These are phyloP conservation scores for Plantago lanceolata DNA, from an alignment of 305 asterid species.

Conservation along the genomic window DNA sequence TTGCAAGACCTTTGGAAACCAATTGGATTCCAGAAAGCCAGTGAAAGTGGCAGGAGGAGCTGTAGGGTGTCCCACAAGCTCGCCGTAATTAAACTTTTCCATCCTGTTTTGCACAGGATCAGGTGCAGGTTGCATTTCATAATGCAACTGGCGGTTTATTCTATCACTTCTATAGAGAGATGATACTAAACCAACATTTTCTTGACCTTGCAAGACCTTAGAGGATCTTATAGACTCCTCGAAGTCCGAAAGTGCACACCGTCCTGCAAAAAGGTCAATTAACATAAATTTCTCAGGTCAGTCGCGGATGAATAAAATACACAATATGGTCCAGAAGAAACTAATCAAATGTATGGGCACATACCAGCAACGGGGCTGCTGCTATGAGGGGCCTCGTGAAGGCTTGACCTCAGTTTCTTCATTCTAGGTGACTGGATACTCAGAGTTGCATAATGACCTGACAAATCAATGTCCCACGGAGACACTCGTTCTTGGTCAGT, in stretches of 20 bases:
- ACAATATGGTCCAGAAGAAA: not conserved
- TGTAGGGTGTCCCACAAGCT: constrained; percentile 46
- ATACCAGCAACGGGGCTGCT: constrained; percentile 55
- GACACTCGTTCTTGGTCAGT: constrained; percentile 88
- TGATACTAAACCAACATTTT: constrained; percentile 66
- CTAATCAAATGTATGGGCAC: constrained; percentile 20
- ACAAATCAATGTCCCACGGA: constrained; percentile 94
- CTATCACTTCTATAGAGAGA: constrained; percentile 62
- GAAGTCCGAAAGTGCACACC: constrained; percentile 74
- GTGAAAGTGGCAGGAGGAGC: constrained; percentile 55
- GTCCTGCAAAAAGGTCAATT: constrained; percentile 38
- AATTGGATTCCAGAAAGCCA: constrained; percentile 83
- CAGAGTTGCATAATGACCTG: constrained; percentile 66
- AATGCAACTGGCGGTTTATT: constrained; percentile 62
- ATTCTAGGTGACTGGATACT: constrained; percentile 71
- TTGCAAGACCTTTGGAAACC: constrained; percentile 99
- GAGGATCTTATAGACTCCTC: constrained; percentile 89
- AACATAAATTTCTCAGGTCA: not conserved
- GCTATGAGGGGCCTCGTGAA: constrained; percentile 51
- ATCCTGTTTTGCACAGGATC: constrained; percentile 44
- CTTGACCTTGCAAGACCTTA: constrained; percentile 99
- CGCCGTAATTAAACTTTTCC: constrained; percentile 44
- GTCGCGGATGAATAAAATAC: not conserved
- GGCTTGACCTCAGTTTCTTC: constrained; percentile 70
- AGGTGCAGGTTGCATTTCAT: constrained; percentile 41